A percentile compares a stretch with the other conserved stretches of the same genome.
These are phyloP conservation scores for Nicotiana tomentosiformis DNA, from an alignment of 257 asterid species.

Conservation along the genomic window DNA sequence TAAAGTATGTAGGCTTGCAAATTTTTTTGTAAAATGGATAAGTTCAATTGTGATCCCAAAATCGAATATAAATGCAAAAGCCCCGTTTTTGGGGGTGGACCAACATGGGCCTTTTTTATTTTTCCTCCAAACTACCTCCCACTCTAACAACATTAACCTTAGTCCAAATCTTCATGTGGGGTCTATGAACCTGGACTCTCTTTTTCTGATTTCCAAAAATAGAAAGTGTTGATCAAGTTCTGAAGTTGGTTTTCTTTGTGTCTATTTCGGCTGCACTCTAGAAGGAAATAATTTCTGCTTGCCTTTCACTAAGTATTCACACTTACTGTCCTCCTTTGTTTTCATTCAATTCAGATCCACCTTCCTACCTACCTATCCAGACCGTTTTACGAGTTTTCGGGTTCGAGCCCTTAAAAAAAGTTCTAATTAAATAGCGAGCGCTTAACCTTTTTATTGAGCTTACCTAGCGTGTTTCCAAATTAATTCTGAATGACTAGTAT, in stretches of 20 bases:
- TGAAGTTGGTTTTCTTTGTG: background rate
- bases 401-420: no score
- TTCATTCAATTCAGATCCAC: background rate
- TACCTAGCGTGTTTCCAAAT: no score
- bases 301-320: conserved; percentile 5
- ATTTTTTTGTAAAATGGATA: no score
- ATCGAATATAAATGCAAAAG: no score
- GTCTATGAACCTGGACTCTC: background rate
- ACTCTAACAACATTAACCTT: background rate
- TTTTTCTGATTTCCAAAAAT: conserved; percentile 18
- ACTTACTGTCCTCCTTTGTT: background rate
- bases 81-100: background rate
- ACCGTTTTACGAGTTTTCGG: no score
- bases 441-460: no score
- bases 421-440: no score
- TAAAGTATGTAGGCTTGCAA: no score
- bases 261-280: conserved; percentile 13
- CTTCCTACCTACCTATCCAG: no score
- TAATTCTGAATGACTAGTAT: no score
- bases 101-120: conserved; percentile 10
- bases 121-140: conserved; percentile 4
- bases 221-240: conserved; percentile 18
- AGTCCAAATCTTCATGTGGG: conserved; percentile 8
- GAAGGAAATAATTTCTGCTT: background rate
- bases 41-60: no score